A percentile compares a stretch with the other conserved stretches of the same genome.
These are phyloP conservation scores for Moelleriella libera DNA, from an alignment of 2,329 filamentous ascomycete species.

Conservation along the genomic window DNA sequence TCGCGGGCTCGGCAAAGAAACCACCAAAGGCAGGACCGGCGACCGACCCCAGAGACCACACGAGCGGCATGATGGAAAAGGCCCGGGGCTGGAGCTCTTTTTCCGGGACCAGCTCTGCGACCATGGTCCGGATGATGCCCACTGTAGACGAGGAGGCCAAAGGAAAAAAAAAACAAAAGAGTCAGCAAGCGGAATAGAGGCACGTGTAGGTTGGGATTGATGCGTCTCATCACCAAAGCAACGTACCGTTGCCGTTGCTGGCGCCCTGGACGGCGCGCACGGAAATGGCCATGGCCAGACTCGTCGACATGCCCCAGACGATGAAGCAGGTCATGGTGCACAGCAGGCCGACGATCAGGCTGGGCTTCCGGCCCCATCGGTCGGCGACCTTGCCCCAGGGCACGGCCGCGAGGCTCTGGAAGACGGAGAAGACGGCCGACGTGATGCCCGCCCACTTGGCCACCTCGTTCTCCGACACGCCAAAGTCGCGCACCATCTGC, in stretches of 20 bases:
- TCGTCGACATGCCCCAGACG: constrained; percentile 72
- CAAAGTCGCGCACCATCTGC: constrained; percentile 74
- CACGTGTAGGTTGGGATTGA: background rate
- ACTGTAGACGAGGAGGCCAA: constrained; percentile 28
- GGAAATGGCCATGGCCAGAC: constrained; percentile 63
- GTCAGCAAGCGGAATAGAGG: constrained; percentile 7
- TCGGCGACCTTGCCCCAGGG: constrained; percentile 70
- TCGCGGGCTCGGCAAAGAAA: constrained; percentile 66
- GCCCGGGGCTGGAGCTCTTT: constrained; percentile 76
- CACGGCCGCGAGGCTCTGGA: constrained; percentile 58
- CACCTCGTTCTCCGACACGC: constrained; percentile 54
- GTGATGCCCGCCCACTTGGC: constrained; percentile 71
- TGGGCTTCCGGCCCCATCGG: constrained; percentile 64
- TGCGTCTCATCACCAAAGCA: too few relatives aligned
- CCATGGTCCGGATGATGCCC: constrained; percentile 84
- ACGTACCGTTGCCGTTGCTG: constrained; percentile 67
- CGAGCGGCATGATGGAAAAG: constrained; percentile 86
- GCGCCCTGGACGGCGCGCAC: constrained; percentile 68
- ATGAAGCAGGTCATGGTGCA: constrained; percentile 73
- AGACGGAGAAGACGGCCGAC: constrained; percentile 57
- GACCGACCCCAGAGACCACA: constrained; percentile 75
- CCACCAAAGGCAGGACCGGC: constrained; percentile 83
- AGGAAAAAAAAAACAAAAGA: background rate
- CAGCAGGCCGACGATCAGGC: constrained; percentile 58
- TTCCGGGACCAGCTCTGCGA: constrained; percentile 83